Percentiles rank a stretch among this genome's conserved stretches.
phyloP scores from a whole-genome alignment of 2,329 filamentous ascomycete species.

The Ceratocystis harringtonii region DNA sequence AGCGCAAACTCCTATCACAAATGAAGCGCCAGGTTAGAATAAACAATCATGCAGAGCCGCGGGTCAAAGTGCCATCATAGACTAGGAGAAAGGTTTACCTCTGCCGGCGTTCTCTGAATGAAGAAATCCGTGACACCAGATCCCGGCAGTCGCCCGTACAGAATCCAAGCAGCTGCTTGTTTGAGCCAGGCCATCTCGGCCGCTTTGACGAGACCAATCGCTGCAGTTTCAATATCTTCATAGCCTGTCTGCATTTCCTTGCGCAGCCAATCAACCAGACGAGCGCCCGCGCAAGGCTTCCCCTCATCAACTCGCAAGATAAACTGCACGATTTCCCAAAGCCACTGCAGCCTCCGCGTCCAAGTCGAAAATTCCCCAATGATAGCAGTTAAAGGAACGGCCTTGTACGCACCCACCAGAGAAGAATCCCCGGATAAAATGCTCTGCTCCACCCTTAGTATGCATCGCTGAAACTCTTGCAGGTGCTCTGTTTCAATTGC shows the following conservation, averaged over 20 bases:
- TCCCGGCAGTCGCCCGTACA: conserved; percentile 70
- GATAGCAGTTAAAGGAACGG: conserved; percentile 77
- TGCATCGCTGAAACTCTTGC: conserved; percentile 63
- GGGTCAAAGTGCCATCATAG: conserved; percentile 3
- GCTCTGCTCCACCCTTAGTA: conserved; percentile 67
- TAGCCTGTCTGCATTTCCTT: conserved; percentile 75
- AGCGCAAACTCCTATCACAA: conserved; percentile 35
- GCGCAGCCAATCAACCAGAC: conserved; percentile 62
- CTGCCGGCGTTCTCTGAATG: conserved; percentile 36
- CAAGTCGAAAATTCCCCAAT: conserved; percentile 77
- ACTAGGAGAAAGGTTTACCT: neutral
- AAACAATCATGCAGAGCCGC: neutral
- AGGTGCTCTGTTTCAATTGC: conserved; percentile 63
- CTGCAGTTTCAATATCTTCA: conserved; percentile 64
- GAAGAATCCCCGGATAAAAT: conserved; percentile 63
- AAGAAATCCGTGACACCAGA: conserved; percentile 64
- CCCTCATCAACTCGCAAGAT: conserved; percentile 15
- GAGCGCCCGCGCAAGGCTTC: conserved; percentile 45
- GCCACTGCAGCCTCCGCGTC: conserved; percentile 73
- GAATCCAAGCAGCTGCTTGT: conserved; percentile 76
- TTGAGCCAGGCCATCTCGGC: conserved; percentile 87
- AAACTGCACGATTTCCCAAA: conserved; percentile 48
- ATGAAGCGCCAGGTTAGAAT: neutral
- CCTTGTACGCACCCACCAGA: conserved; percentile 80
- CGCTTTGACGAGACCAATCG: conserved; percentile 54